Conservation (phyloP, 2,329 filamentous ascomycete species). For the Pochonia chlamydosporia region DNA sequence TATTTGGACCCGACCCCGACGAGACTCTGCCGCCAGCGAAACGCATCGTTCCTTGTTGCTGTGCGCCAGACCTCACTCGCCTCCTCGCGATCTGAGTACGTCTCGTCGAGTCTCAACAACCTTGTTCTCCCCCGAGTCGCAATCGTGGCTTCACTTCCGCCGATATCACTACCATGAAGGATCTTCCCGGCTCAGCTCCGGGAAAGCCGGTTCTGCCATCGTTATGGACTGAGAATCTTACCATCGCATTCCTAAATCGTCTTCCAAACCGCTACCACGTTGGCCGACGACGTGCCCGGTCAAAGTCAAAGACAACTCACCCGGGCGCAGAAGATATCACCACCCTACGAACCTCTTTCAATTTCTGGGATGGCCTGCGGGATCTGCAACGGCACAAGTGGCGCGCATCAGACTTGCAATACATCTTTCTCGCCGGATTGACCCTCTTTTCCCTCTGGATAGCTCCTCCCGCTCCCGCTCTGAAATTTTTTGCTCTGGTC, state of each 20-base stretch:
- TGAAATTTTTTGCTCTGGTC: constrained; percentile 68
- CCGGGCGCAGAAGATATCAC: constrained; percentile 56
- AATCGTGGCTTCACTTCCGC: constrained; percentile 8
- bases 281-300: constrained; percentile 31
- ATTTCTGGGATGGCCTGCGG: constrained; percentile 69
- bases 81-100: constrained; percentile 6
- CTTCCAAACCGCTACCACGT: constrained; percentile 34
- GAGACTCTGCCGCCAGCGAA: constrained; percentile 2
- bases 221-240: constrained; percentile 34
- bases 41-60: background rate
- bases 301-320: constrained; percentile 29
- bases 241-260: constrained; percentile 36
- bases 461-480: constrained; percentile 71
- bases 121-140: constrained; percentile 3
- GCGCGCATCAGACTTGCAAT: constrained; percentile 80
- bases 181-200: constrained; percentile 28
- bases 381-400: constrained; percentile 73
- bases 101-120: constrained; percentile 11
- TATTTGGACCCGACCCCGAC: constrained; percentile 18
- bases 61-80: constrained; percentile 4
- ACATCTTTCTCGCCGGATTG: constrained; percentile 66
- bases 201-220: constrained; percentile 36
- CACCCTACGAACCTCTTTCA: constrained; percentile 74
- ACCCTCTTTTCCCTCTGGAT: constrained; percentile 79
- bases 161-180: constrained; percentile 28